These are phyloP conservation scores for Novymonas esmeraldas DNA, from an alignment of 208 protist species.

Conservation along the genomic window DNA sequence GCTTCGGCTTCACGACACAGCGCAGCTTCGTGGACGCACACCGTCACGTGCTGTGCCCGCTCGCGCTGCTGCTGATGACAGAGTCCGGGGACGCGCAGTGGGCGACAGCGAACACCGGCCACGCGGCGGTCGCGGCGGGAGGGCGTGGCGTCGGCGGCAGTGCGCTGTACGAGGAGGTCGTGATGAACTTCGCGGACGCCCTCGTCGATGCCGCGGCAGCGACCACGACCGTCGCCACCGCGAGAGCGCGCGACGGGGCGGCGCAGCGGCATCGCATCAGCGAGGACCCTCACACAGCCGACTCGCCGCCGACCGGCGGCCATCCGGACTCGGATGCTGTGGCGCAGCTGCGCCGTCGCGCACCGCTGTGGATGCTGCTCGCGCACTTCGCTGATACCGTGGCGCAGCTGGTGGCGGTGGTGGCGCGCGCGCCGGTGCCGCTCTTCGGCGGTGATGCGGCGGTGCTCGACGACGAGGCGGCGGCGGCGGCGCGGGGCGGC, in stretches of 20 bases:
- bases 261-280: too few species aligned
- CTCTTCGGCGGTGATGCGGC: conserved; percentile 12
- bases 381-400: conserved; percentile 23
- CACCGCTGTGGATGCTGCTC: conserved; percentile 31
- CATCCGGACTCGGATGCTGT: not conserved
- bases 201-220: too few species aligned
- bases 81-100: conserved; percentile 14
- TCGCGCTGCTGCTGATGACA: conserved; percentile 49
- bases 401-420: conserved; percentile 34
- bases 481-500: too few species aligned
- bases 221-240: too few species aligned
- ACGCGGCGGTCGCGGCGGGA: too few species aligned
- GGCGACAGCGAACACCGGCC: too few species aligned
- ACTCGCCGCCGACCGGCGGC: too few species aligned
- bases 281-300: too few species aligned
- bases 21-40: conserved; percentile 32
- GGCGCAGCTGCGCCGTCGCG: conserved; percentile 5
- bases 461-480: not conserved
- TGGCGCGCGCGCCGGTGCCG: conserved; percentile 20
- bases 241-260: too few species aligned
- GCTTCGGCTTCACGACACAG: conserved; percentile 56
- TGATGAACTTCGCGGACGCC: too few species aligned
- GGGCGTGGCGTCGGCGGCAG: too few species aligned
- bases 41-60: conserved; percentile 36
- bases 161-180: too few species aligned